These are phyloP conservation scores for Yarrowia sp. DNA, from an alignment of 805 yeast species.

Conservation along the genomic window DNA sequence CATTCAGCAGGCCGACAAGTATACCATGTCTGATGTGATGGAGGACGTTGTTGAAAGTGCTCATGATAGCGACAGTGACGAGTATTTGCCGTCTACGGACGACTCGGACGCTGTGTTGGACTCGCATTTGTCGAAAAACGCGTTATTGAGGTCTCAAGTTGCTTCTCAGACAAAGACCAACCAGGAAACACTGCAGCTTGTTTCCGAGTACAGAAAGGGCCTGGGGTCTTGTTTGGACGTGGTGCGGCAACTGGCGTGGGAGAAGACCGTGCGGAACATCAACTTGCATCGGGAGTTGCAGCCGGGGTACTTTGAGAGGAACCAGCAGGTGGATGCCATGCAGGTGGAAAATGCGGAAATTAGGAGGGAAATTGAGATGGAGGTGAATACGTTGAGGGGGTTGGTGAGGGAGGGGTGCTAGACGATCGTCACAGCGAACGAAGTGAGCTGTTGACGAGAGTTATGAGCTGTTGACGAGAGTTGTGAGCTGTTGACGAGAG, in stretches of 20 bases:
- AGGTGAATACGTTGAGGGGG: conserved; percentile 39
- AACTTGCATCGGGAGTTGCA: conserved; percentile 41
- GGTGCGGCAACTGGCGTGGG: conserved; percentile 42
- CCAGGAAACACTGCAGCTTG: conserved; percentile 40
- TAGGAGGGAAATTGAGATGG: conserved; percentile 41
- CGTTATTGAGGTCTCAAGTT: conserved; percentile 39
- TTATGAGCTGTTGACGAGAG: background rate
- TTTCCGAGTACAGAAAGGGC: conserved; percentile 40
- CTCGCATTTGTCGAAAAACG: conserved; percentile 30
- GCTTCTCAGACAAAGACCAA: conserved; percentile 38
- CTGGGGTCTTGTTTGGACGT: conserved; percentile 42
- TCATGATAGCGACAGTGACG: conserved; percentile 21
- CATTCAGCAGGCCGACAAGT: conserved; percentile 39
- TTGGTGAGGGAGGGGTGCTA: conserved; percentile 28
- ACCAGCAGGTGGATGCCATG: conserved; percentile 41
- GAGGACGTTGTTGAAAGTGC: background rate
- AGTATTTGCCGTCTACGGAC: background rate
- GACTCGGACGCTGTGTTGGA: conserved; percentile 1
- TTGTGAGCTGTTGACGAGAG: background rate
- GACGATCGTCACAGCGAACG: background rate
- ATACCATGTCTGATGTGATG: background rate
- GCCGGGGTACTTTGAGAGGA: conserved; percentile 23
- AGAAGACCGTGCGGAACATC: conserved; percentile 42
- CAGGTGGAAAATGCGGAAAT: conserved; percentile 42
- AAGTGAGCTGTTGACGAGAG: background rate